Conservation (phyloP, 805 yeast genomes). For the Tetrapisispora arboricola region DNA sequence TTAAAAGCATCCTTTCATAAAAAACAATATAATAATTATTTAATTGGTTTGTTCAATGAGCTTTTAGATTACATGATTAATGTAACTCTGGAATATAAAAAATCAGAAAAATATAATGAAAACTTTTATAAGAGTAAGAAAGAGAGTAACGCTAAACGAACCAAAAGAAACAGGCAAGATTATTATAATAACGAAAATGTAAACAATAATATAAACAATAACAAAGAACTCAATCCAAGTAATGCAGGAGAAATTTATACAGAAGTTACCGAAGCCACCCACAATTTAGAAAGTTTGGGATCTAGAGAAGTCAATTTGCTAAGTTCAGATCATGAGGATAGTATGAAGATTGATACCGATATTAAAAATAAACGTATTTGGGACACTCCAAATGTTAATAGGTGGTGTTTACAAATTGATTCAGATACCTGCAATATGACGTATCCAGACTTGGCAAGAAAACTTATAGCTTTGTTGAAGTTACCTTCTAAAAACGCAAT, state of each 20-base stretch:
- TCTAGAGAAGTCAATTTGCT: too few species aligned
- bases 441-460: slow-evolving; percentile 18
- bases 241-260: not conserved
- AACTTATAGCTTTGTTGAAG: slow-evolving; percentile 15
- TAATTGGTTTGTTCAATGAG: slow-evolving; percentile 9
- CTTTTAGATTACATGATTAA: slow-evolving; percentile 18
- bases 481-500: slow-evolving; percentile 21
- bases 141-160: not conserved
- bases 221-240: not conserved
- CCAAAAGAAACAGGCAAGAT: not conserved
- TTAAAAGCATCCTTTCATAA: not conserved
- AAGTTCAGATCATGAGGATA: too few species aligned
- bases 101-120: not conserved
- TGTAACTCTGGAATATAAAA: slow-evolving; percentile 7
- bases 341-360: not conserved
- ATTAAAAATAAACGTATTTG: not conserved
- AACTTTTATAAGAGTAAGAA: not conserved
- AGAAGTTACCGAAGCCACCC: not conserved
- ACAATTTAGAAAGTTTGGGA: too few species aligned
- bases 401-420: slow-evolving; percentile 22
- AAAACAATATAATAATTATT: slow-evolving; percentile 2
- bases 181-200: not conserved
- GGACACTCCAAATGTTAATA: not conserved
- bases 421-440: slow-evolving; percentile 19
- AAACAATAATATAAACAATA: not conserved